Percentiles rank a stretch among this genome's conserved stretches.
These are phyloP conservation scores for Russula sp. DNA, from an alignment of 768 basidiomycete genomes.

Conservation along the genomic window DNA sequence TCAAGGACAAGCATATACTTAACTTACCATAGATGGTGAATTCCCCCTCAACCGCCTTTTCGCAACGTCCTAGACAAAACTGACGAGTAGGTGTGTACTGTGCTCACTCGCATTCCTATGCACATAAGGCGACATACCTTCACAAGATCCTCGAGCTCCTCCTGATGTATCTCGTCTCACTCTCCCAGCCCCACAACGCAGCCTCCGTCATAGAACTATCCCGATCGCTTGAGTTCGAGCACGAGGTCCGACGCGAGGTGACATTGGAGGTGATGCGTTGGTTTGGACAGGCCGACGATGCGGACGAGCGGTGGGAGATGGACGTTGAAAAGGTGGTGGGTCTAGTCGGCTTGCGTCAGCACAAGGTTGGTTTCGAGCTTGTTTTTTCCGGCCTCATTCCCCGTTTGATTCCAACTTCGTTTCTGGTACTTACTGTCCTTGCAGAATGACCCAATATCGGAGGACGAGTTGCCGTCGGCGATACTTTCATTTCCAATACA, in stretches of 20 bases:
- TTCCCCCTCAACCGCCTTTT: conserved; percentile 2
- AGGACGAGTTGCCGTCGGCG: conserved; percentile 64
- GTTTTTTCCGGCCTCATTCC: background rate
- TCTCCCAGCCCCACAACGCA: conserved; percentile 50
- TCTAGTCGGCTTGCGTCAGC: conserved; percentile 67
- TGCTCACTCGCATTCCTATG: background rate
- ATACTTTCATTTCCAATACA: conserved; percentile 65
- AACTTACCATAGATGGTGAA: conserved; percentile 66
- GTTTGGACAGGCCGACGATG: conserved; percentile 60
- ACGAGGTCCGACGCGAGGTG: conserved; percentile 63
- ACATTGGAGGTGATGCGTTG: conserved; percentile 72
- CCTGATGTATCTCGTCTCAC: conserved; percentile 68
- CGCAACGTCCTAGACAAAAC: background rate
- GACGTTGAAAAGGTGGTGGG: conserved; percentile 58
- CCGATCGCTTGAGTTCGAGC: conserved; percentile 62
- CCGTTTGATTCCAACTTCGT: background rate
- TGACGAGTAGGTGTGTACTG: background rate
- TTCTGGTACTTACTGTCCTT: background rate
- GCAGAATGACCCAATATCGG: conserved; percentile 58
- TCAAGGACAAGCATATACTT: conserved; percentile 70
- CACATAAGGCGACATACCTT: conserved; percentile 57
- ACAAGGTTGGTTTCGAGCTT: conserved; percentile 45
- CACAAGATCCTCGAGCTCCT: conserved; percentile 68
- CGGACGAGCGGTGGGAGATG: conserved; percentile 57
- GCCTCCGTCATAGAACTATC: conserved; percentile 60